phyloP scores from a whole-genome alignment of 2,329 filamentous ascomycete species.

The Exophiala lecanii-corni region DNA sequence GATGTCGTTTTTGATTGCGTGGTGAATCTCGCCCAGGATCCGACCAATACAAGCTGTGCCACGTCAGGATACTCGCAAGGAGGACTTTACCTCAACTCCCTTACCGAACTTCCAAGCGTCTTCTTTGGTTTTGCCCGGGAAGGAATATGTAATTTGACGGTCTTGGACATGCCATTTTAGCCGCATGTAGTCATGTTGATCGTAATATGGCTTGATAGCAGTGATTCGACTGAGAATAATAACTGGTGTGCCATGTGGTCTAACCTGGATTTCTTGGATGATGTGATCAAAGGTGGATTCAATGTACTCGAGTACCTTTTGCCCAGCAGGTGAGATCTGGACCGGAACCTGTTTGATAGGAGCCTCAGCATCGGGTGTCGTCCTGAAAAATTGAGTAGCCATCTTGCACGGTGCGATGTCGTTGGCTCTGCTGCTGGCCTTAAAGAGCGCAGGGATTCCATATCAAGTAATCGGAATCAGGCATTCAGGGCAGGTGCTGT shows the following conservation, averaged over 20 bases:
- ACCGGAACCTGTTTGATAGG: not conserved
- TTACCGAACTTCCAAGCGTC: conserved; percentile 58
- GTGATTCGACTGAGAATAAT: conserved; percentile 27
- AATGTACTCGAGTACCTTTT: conserved; percentile 22
- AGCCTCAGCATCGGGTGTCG: no score
- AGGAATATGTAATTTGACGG: conserved; percentile 39
- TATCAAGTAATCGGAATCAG: no score
- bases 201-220: conserved; percentile 29
- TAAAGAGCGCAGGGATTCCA: no score
- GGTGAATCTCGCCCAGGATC: conserved; percentile 52
- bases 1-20: conserved; percentile 45
- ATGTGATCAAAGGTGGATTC: conserved; percentile 21
- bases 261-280: conserved; percentile 13
- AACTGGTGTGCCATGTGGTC: conserved; percentile 28
- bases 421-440: no score
- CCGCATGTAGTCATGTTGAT: conserved; percentile 28
- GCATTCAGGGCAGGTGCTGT: no score
- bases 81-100: no score
- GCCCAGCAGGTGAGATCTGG: conserved; percentile 7
- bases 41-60: conserved; percentile 29
- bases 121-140: conserved; percentile 51
- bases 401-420: no score
- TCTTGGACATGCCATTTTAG: conserved; percentile 16
- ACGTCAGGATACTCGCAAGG: no score
- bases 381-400: no score